phyloP scores from a whole-genome alignment of 208 protist species.

The Angomonas desouzai region DNA sequence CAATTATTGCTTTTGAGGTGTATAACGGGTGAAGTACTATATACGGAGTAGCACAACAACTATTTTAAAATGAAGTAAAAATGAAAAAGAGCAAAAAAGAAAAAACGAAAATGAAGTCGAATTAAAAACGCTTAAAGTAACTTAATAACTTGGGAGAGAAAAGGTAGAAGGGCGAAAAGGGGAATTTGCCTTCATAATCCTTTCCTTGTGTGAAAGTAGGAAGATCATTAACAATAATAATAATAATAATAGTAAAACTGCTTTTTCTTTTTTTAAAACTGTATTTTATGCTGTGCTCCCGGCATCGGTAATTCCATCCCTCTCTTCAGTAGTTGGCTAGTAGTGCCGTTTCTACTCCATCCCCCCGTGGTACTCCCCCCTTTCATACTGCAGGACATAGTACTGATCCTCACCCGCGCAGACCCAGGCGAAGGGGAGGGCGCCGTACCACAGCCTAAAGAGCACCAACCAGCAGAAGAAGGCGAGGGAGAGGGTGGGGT shows the following conservation, averaged over 20 bases:
- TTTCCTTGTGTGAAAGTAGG: too few relatives aligned
- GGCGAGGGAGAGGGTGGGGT: neutral
- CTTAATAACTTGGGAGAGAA: too few relatives aligned
- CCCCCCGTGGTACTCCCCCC: too few relatives aligned
- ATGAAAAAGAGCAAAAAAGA: conserved; percentile 7
- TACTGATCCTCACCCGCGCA: neutral
- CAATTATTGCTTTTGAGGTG: too few relatives aligned
- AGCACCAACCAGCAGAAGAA: neutral
- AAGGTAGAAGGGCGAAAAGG: too few relatives aligned
- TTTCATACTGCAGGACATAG: neutral
- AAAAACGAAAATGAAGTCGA: too few relatives aligned
- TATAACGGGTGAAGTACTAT: neutral
- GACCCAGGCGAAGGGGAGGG: neutral
- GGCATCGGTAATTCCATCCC: neutral
- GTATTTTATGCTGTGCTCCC: too few relatives aligned
- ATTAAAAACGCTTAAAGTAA: too few relatives aligned
- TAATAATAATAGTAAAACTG: too few relatives aligned
- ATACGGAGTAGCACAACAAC: conserved; percentile 9
- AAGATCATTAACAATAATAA: too few relatives aligned
- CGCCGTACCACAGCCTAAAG: neutral
- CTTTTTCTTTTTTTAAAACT: too few relatives aligned
- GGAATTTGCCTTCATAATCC: too few relatives aligned
- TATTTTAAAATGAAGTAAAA: conserved; percentile 5
- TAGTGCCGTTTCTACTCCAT: neutral
- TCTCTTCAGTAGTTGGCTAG: neutral